Conservation (phyloP, 1,284 basidiomycete genomes). For the Omphalotus olearius region DNA sequence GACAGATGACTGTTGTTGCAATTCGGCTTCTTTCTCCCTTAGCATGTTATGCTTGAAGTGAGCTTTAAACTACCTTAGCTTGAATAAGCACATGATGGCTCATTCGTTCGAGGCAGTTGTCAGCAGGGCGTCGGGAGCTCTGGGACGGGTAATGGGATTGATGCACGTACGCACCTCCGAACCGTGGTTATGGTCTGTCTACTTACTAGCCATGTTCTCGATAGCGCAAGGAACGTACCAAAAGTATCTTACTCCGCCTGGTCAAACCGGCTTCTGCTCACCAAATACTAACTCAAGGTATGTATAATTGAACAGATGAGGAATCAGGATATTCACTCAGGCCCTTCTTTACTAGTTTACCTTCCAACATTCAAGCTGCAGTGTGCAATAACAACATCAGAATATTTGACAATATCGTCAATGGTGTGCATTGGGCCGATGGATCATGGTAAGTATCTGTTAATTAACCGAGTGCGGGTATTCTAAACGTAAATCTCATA, state of each 20-base stretch:
- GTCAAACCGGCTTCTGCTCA: neutral
- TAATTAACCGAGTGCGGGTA: too few relatives aligned
- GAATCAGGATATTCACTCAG: neutral
- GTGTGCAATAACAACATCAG: conserved; percentile 15
- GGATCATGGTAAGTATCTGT: conserved; percentile 14
- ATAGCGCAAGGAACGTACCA: conserved; percentile 4
- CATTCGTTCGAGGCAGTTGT: conserved; percentile 8
- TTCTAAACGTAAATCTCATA: too few relatives aligned
- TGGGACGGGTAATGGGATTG: conserved; percentile 5
- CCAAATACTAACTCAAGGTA: conserved; percentile 6
- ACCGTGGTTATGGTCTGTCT: neutral
- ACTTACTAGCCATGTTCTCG: neutral
- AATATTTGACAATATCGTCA: conserved; percentile 15
- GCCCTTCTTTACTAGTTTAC: neutral
- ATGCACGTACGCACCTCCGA: conserved; percentile 10
- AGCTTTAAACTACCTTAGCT: neutral
- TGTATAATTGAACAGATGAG: neutral
- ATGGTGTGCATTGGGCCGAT: conserved; percentile 10
- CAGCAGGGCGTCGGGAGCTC: conserved; percentile 10
- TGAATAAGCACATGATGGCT: too few relatives aligned
- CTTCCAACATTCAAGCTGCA: conserved; percentile 13
- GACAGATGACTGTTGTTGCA: conserved; percentile 19
- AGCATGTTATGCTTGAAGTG: conserved; percentile 23
- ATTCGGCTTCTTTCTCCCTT: conserved; percentile 18
- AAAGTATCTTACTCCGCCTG: neutral